Evolutionary conservation across 306 rosid genomes (phyloP).

Genomic region (Citrullus colocynthis): DNA sequence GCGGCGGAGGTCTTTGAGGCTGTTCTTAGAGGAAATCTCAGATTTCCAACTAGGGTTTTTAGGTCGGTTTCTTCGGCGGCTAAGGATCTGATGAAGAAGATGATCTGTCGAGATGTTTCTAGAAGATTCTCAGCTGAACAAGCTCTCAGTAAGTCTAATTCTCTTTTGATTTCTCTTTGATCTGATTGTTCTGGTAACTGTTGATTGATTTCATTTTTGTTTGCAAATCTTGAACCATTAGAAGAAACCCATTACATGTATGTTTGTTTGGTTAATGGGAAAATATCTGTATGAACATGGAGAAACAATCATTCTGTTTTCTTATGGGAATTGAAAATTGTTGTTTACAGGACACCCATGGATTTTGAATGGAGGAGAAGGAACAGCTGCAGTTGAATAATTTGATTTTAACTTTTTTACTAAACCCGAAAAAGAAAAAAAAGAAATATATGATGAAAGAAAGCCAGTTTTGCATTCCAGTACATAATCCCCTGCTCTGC

Average conservation of each 20-base stretch:
- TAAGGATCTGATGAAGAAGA: slow-evolving; percentile 67
- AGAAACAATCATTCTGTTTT: neutral
- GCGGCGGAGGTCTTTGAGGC: slow-evolving; percentile 46
- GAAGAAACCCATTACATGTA: neutral
- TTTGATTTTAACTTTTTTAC: neutral
- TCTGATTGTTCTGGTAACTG: neutral
- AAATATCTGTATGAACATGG: neutral
- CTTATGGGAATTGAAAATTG: neutral
- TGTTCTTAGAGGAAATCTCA: slow-evolving; percentile 51
- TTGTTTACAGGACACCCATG: slow-evolving; percentile 59
- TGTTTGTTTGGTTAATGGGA: neutral
- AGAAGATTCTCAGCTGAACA: slow-evolving; percentile 53
- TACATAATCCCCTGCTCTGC: slow-evolving; percentile 1
- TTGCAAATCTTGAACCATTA: neutral
- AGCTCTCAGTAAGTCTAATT: slow-evolving; percentile 40
- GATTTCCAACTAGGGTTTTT: slow-evolving; percentile 56
- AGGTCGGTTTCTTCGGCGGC: slow-evolving; percentile 47
- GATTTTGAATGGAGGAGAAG: slow-evolving; percentile 54
- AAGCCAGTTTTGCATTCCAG: slow-evolving; percentile 6
- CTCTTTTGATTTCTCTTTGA: neutral
- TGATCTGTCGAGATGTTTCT: slow-evolving; percentile 54
- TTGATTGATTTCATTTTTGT: neutral
- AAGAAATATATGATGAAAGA: neutral
- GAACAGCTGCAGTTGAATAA: neutral
- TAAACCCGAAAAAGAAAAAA: neutral